A percentile compares a stretch with the other conserved stretches of the same genome.
Evolutionary conservation across 257 asterid species (phyloP).

Genomic region (Jaltomata sinuosa): DNA sequence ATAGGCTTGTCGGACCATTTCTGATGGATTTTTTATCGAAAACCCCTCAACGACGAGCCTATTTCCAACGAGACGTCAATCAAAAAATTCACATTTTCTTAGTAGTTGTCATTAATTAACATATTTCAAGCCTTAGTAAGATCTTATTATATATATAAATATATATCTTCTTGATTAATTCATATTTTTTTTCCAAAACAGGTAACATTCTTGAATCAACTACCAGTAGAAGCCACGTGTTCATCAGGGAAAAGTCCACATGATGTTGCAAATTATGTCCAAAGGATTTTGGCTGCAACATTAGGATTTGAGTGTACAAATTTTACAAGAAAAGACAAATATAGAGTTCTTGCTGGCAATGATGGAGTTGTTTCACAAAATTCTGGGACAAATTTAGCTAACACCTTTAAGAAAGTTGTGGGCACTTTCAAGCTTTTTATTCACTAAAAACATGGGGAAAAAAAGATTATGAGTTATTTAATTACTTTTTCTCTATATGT

Average conservation of each 20-base stretch:
- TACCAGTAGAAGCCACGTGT: conserved; percentile 81
- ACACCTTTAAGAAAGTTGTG: conserved; percentile 32
- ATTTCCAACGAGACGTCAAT: not conserved
- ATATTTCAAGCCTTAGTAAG: not conserved
- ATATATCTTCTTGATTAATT: not conserved
- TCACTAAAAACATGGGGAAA: not conserved
- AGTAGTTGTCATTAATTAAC: too few relatives aligned
- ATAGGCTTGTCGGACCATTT: not conserved
- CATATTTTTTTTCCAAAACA: not conserved
- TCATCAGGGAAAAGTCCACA: conserved; percentile 73
- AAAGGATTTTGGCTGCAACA: conserved; percentile 73
- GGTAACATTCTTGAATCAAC: conserved; percentile 60
- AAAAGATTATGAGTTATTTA: not conserved
- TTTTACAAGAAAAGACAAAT: conserved; percentile 81
- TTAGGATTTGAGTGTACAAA: conserved; percentile 90
- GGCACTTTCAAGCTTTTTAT: conserved; percentile 35
- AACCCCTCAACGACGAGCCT: not conserved
- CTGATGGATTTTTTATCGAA: not conserved
- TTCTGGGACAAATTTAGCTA: not conserved
- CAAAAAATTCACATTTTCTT: not conserved
- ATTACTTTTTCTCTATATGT: not conserved
- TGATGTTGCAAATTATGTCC: conserved; percentile 89
- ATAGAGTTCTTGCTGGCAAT: conserved; percentile 78
- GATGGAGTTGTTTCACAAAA: conserved; percentile 58
- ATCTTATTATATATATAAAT: not conserved